Evolutionary conservation across 2,329 filamentous ascomycete species (phyloP).

Genomic region (Aspergillus sojae): DNA sequence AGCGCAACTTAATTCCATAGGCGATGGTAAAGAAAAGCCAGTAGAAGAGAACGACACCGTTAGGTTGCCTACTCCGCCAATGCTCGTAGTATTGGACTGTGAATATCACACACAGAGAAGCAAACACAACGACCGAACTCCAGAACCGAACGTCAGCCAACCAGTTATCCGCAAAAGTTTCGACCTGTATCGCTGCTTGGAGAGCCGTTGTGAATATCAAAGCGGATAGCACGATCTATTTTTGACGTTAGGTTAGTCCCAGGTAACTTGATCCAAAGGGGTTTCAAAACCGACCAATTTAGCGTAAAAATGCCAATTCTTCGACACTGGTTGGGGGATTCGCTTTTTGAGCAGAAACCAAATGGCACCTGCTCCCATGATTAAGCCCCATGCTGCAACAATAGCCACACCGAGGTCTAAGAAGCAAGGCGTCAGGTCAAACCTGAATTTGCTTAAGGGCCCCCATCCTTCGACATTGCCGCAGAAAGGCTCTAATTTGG

Average conservation of each 20-base stretch:
- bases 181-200: constrained; percentile 76
- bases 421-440: constrained; percentile 97
- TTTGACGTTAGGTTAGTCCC: constrained; percentile 4
- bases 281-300: constrained; percentile 70
- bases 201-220: constrained; percentile 69
- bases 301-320: constrained; percentile 89
- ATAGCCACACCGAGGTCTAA: constrained; percentile 84
- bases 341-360: constrained; percentile 77
- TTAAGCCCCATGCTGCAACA: constrained; percentile 76
- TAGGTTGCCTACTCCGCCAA: constrained; percentile 77
- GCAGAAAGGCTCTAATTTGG: constrained; percentile 70
- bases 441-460: constrained; percentile 80
- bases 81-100: constrained; percentile 85
- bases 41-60: constrained; percentile 87
- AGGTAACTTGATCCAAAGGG: not conserved
- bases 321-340: constrained; percentile 67
- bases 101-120: constrained; percentile 75
- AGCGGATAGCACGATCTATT: constrained; percentile 64
- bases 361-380: constrained; percentile 75
- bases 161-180: constrained; percentile 70
- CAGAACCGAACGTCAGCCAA: constrained; percentile 82
- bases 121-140: constrained; percentile 71
- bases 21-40: constrained; percentile 85
- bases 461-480: constrained; percentile 94
- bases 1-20: constrained; percentile 80